Conservation (phyloP, 1,284 basidiomycete species). For the Moniliella sp. region DNA sequence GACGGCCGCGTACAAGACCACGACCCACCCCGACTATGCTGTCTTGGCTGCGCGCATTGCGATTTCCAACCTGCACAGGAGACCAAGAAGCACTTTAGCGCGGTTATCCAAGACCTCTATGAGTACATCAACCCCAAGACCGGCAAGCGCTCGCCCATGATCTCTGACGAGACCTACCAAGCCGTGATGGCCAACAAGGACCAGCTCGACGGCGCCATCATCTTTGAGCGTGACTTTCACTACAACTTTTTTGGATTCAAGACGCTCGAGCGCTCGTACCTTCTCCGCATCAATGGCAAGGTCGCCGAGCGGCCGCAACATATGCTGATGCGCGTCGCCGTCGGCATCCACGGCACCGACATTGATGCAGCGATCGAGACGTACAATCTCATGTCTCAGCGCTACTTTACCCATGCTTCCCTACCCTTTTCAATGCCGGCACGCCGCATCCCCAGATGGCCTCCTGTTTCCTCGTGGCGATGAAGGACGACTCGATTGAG, state of each 20-base stretch:
- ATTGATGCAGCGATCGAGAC: constrained; percentile 77
- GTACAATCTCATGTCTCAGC: constrained; percentile 62
- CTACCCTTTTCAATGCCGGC: constrained; percentile 94
- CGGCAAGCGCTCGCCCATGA: constrained; percentile 57
- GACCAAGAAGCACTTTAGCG: constrained; percentile 87
- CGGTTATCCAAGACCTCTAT: constrained; percentile 74
- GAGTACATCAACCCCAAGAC: constrained; percentile 95
- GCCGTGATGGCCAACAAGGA: constrained; percentile 64
- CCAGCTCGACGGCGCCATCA: constrained; percentile 72
- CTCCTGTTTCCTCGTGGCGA: constrained; percentile 89
- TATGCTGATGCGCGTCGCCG: constrained; percentile 97
- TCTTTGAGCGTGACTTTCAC: constrained; percentile 92
- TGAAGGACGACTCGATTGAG: constrained; percentile 98
- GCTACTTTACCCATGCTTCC: constrained; percentile 82
- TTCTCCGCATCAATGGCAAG: constrained; percentile 76
- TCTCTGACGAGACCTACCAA: constrained; percentile 67
- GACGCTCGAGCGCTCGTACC: constrained; percentile 90
- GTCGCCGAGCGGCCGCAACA: constrained; percentile 94
- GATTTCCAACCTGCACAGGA: constrained; percentile 95
- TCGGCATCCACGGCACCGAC: constrained; percentile 81
- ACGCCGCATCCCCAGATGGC: constrained; percentile 84
- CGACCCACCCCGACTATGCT: constrained; percentile 81
- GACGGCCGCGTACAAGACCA: constrained; percentile 90
- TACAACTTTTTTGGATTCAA: constrained; percentile 87
- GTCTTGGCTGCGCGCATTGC: constrained; percentile 93